Evolutionary conservation across 331 rosid species (phyloP).

Genomic region (Malus hybrid): DNA sequence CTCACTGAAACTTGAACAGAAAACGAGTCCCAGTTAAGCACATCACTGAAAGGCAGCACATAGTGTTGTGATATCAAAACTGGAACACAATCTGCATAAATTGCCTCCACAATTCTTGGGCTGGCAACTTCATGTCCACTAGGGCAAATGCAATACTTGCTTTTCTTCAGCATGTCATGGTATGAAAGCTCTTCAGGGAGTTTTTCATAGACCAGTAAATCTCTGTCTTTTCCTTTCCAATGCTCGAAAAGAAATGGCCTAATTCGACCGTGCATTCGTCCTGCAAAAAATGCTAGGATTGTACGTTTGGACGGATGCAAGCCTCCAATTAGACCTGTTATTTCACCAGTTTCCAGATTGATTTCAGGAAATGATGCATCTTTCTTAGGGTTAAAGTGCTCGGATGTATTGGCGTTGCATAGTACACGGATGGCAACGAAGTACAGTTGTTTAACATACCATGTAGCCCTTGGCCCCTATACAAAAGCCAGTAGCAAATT

Average conservation of each 20-base stretch:
- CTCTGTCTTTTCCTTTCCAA: slow-evolving; percentile 39
- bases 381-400: slow-evolving; percentile 56
- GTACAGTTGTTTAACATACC: slow-evolving; percentile 51
- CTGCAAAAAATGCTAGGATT: slow-evolving; percentile 48
- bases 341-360: slow-evolving; percentile 38
- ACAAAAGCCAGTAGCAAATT: not conserved
- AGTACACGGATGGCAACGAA: slow-evolving; percentile 42
- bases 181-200: slow-evolving; percentile 38
- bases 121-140: slow-evolving; percentile 65
- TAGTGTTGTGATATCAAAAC: slow-evolving; percentile 49
- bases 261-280: slow-evolving; percentile 38
- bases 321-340: slow-evolving; percentile 27
- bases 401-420: slow-evolving; percentile 52
- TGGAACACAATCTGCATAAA: slow-evolving; percentile 53
- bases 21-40: slow-evolving; percentile 47
- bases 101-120: slow-evolving; percentile 55
- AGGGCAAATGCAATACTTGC: slow-evolving; percentile 53
- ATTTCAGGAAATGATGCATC: slow-evolving; percentile 66
- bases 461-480: slow-evolving; percentile 56
- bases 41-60: slow-evolving; percentile 54
- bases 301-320: slow-evolving; percentile 19
- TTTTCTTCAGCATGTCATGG: slow-evolving; percentile 34
- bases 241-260: slow-evolving; percentile 41
- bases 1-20: slow-evolving; percentile 32
- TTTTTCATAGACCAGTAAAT: slow-evolving; percentile 32